Percentiles rank a stretch among this genome's conserved stretches.
Evolutionary conservation across 2,329 filamentous ascomycete genomes (phyloP).

Genomic region (Parasarocladium wereldwijsianum): DNA sequence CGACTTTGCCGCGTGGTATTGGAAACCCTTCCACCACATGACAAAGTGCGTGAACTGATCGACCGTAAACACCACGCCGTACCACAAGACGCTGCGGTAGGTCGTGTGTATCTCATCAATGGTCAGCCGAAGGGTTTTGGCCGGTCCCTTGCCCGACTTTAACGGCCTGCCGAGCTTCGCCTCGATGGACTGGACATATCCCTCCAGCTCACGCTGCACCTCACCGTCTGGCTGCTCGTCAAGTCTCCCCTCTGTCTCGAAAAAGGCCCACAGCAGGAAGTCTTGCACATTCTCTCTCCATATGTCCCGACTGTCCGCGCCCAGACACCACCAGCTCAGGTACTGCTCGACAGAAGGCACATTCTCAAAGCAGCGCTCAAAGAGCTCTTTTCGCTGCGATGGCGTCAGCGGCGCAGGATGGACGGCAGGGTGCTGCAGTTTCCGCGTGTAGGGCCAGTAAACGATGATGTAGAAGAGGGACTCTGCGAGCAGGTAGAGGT

Average conservation of each 20-base stretch:
- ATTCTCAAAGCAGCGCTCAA: slow-evolving; percentile 38
- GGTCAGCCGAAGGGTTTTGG: slow-evolving; percentile 45
- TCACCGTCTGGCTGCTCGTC: slow-evolving; percentile 12
- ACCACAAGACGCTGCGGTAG: slow-evolving; percentile 52
- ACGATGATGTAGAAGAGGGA: slow-evolving; percentile 24
- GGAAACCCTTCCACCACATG: slow-evolving; percentile 34
- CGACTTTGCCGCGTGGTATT: slow-evolving; percentile 28
- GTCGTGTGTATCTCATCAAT: slow-evolving; percentile 46
- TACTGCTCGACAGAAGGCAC: slow-evolving; percentile 41
- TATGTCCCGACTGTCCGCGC: slow-evolving; percentile 40
- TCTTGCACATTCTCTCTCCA: slow-evolving; percentile 52
- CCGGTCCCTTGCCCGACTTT: slow-evolving; percentile 37
- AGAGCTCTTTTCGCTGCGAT: slow-evolving; percentile 37
- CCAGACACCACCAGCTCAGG: slow-evolving; percentile 51
- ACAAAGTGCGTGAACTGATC: slow-evolving; percentile 33
- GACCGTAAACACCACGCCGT: slow-evolving; percentile 38
- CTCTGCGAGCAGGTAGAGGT: slow-evolving; percentile 23
- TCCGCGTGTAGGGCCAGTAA: slow-evolving; percentile 25
- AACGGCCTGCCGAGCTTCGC: slow-evolving; percentile 33
- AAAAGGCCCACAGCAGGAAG: slow-evolving; percentile 55
- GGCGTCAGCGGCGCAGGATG: slow-evolving; percentile 27
- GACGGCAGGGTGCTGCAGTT: slow-evolving; percentile 21
- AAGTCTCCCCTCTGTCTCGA: slow-evolving; percentile 27
- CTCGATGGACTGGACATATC: slow-evolving; percentile 38
- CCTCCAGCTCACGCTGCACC: slow-evolving; percentile 25